Evolutionary conservation across 495 filamentous ascomycete species (phyloP).

Genomic region (Lophium mytilinum): DNA sequence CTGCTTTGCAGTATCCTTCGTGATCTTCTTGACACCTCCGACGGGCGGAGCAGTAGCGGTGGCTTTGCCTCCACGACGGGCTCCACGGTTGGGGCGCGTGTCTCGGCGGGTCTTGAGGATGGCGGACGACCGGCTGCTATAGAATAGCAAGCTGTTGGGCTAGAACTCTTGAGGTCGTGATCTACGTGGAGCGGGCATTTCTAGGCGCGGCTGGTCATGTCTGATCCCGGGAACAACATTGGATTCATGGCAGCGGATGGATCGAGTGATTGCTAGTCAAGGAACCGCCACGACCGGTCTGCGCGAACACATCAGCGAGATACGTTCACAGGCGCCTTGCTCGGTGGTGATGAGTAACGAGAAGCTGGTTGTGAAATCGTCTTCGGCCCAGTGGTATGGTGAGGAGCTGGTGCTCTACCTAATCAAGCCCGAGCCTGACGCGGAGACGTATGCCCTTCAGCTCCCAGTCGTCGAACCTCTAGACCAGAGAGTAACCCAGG

Average conservation of each 20-base stretch:
- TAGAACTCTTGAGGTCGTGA: constrained; percentile 33
- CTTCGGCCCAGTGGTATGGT: no score
- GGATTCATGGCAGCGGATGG: constrained; percentile 76
- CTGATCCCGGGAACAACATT: constrained; percentile 22
- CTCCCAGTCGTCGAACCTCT: constrained; percentile 98
- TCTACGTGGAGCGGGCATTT: constrained; percentile 83
- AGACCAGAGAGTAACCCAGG: constrained; percentile 83
- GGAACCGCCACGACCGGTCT: no score
- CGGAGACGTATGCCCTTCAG: constrained; percentile 90
- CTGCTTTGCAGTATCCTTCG: constrained; percentile 51
- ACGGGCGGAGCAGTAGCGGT: constrained; percentile 52
- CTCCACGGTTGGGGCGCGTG: constrained; percentile 42
- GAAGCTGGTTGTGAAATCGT: no score
- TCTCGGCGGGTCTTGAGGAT: constrained; percentile 66
- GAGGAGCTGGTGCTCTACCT: constrained; percentile 47
- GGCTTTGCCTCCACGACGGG: constrained; percentile 23
- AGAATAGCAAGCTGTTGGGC: not conserved
- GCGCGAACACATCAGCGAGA: no score
- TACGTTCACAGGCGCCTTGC: no score
- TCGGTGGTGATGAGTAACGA: no score
- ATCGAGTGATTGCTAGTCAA: no score
- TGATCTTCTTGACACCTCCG: constrained; percentile 80
- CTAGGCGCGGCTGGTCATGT: constrained; percentile 58
- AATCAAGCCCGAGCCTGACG: constrained; percentile 90
- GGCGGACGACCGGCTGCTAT: constrained; percentile 1